Conservation (phyloP, 805 yeast genomes). For the Komagataella populi region DNA sequence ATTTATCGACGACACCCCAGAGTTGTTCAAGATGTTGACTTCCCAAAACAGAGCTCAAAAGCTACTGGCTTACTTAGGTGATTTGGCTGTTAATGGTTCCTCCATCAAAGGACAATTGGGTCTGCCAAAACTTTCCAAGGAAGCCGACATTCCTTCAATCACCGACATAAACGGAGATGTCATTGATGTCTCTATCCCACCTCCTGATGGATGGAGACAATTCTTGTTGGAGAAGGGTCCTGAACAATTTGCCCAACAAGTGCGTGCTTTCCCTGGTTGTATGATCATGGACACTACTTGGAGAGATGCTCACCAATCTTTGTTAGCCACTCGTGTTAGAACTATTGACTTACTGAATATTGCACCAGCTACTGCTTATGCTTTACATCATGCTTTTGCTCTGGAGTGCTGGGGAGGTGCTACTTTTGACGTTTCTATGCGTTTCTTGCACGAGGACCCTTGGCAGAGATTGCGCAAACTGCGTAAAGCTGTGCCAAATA, state of each 20-base stretch:
- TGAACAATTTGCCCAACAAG: constrained; percentile 77
- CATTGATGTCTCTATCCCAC: constrained; percentile 44
- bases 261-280: constrained; percentile 74
- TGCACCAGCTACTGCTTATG: constrained; percentile 91
- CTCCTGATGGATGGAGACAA: constrained; percentile 86
- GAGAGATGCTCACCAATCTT: constrained; percentile 99
- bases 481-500: constrained; percentile 88
- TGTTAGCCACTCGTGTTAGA: constrained; percentile 94
- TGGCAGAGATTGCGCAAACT: constrained; percentile 90
- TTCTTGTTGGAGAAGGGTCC: constrained; percentile 79
- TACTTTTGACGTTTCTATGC: constrained; percentile 96
- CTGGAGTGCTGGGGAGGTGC: constrained; percentile 99
- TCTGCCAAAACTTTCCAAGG: constrained; percentile 64
- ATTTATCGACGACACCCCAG: constrained; percentile 95
- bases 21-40: constrained; percentile 83
- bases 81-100: constrained; percentile 90
- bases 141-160: constrained; percentile 64
- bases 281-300: constrained; percentile 97
- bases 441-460: constrained; percentile 97
- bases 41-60: constrained; percentile 97
- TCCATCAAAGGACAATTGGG: constrained; percentile 95
- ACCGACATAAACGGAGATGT: constrained; percentile 46
- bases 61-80: constrained; percentile 81
- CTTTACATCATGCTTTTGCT: constrained; percentile 82
- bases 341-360: constrained; percentile 83